phyloP scores from a whole-genome alignment of 257 asterid species.

The Solanum rostratum region DNA sequence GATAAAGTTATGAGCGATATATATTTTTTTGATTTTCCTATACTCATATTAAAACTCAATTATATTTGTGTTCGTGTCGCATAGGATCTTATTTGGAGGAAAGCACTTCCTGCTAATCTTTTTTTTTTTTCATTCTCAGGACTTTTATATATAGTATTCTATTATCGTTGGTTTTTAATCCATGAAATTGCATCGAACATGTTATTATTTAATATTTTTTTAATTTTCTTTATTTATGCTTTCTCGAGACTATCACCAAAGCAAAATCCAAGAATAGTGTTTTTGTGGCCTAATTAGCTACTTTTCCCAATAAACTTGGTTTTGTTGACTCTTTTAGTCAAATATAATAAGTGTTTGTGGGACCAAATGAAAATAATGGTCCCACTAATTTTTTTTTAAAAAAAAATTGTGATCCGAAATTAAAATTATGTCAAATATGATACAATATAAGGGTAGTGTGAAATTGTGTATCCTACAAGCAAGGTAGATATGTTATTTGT shows the following conservation, averaged over 20 bases:
- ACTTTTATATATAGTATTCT: accelerated
- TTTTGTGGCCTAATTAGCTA: constrained; percentile 10
- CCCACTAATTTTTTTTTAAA: neutral
- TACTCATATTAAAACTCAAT: accelerated
- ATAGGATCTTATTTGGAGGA: too few species aligned
- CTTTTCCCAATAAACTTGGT: constrained; percentile 6
- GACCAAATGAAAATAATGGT: neutral
- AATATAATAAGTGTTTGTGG: neutral
- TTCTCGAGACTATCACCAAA: constrained; percentile 27
- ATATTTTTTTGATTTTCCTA: neutral
- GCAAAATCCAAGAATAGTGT: constrained; percentile 6
- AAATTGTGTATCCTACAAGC: neutral
- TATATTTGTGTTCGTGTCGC: too few species aligned
- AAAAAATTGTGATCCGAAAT: too few species aligned
- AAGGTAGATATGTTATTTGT: neutral
- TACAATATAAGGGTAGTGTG: neutral
- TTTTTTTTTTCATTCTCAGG: too few species aligned
- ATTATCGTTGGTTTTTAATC: too few species aligned
- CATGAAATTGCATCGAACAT: neutral
- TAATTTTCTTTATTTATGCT: neutral
- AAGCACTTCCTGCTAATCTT: too few species aligned
- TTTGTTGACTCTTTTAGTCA: constrained; percentile 12
- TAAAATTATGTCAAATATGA: too few species aligned
- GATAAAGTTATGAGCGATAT: neutral
- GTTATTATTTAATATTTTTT: neutral